phyloP scores from a whole-genome alignment of 148 eudicot species.

The Selenicereus undatus region DNA sequence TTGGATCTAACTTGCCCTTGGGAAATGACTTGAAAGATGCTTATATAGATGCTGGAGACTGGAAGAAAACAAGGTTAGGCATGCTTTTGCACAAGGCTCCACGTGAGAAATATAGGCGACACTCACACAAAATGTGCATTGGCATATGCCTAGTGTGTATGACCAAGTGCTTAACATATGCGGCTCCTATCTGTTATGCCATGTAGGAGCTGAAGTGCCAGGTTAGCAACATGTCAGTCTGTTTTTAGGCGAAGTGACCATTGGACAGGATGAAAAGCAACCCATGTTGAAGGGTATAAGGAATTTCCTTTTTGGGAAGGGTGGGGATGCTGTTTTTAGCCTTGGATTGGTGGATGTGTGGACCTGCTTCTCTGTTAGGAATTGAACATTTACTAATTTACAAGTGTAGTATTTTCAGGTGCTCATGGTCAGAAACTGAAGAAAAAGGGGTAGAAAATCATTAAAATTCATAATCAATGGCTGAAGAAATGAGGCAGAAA shows the following conservation, averaged over 20 bases:
- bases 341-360: background rate
- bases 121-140: slow-evolving; percentile 15
- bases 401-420: background rate
- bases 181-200: slow-evolving; percentile 8
- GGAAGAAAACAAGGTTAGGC: background rate
- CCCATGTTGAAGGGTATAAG: slow-evolving; percentile 5
- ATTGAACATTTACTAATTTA: background rate
- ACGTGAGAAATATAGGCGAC: slow-evolving; percentile 16
- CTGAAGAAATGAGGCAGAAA: background rate
- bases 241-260: slow-evolving; percentile 3
- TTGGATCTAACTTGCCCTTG: background rate
- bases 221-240: slow-evolving; percentile 11
- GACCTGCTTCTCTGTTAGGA: background rate
- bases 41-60: slow-evolving; percentile 11
- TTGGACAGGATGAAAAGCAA: slow-evolving; percentile 9
- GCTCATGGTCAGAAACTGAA: background rate
- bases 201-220: slow-evolving; percentile 1
- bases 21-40: background rate
- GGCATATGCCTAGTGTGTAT: slow-evolving; percentile 12
- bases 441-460: background rate
- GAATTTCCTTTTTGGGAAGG: slow-evolving; percentile 3
- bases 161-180: slow-evolving; percentile 9
- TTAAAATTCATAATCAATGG: background rate
- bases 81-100: background rate
- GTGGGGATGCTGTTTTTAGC: background rate